These are phyloP conservation scores for Teunomyces pallodes DNA, from an alignment of 805 yeast species.

Conservation along the genomic window DNA sequence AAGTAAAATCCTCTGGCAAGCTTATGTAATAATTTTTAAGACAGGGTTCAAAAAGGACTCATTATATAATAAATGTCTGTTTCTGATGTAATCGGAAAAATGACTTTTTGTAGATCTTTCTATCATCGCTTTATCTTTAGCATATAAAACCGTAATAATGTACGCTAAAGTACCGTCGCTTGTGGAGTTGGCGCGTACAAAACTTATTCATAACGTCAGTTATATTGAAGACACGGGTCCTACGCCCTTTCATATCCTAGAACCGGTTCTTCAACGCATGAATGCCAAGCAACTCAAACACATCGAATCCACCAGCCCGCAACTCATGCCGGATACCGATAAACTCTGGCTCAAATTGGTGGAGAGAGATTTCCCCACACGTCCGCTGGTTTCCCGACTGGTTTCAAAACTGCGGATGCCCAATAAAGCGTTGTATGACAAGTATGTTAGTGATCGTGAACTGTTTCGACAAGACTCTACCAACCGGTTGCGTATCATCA, in stretches of 20 bases:
- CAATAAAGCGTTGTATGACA: slow-evolving; percentile 36
- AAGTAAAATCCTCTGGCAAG: not conserved
- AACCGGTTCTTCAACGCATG: slow-evolving; percentile 46
- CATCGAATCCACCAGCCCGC: slow-evolving; percentile 44
- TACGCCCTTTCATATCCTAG: slow-evolving; percentile 43
- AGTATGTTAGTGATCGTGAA: slow-evolving; percentile 41
- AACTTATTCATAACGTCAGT: slow-evolving; percentile 9
- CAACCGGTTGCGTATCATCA: slow-evolving; percentile 41
- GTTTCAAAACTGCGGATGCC: slow-evolving; percentile 21
- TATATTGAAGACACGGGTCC: slow-evolving; percentile 11
- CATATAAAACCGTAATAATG: not conserved
- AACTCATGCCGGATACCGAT: slow-evolving; percentile 40
- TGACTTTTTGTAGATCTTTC: too few relatives aligned
- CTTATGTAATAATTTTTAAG: too few relatives aligned
- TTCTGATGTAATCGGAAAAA: not conserved
- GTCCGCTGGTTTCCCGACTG: slow-evolving; percentile 27
- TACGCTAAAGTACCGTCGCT: slow-evolving; percentile 5
- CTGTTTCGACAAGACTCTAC: slow-evolving; percentile 44
- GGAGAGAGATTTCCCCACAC: slow-evolving; percentile 45
- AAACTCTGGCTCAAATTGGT: slow-evolving; percentile 46
- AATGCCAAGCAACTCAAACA: slow-evolving; percentile 30
- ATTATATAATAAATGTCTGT: not conserved
- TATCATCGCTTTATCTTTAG: too few relatives aligned
- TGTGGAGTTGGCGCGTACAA: slow-evolving; percentile 10
- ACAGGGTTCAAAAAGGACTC: too few relatives aligned